Evolutionary conservation across 345 rosid species (phyloP), one percentile per base, ranked within the genome.

Genomic region (Litchi chinensis): DNA sequence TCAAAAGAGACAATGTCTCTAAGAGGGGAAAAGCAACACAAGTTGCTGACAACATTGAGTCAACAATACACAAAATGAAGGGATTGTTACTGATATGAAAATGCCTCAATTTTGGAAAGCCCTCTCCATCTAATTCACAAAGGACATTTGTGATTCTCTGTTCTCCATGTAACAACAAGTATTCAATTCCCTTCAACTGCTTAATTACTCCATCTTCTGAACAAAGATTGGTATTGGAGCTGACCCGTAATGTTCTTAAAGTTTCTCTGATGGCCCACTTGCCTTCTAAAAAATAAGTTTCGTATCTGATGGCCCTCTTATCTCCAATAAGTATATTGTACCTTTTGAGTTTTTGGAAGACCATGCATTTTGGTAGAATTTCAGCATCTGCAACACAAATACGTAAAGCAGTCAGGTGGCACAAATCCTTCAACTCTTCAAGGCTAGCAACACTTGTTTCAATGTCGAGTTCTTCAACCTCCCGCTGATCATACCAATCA

Each of bases 61-160:
- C 9, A 2, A 79, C 1, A 0, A 82, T 28, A 2, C 37, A 74
- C 0, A 32, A 10, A 16, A 74, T 0, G 0, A 64, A 26, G 0
- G 71, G 44, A 54, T 28, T 54, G 4, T 18, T 37, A 48, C n/a
- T 24, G 6, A 77, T 15, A 0, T 11, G 67, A 26, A 82, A 57
- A 24, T 74, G 57, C 50, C 68, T 77, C 40, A 82, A 32, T 3
- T 73, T 21, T 3, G 3, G 71, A 57, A 79, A 79, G 3, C 81
- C 67, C 43, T 74, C 56, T 5, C 6, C 0, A 5, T 52, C 10
- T 5, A 77, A 22, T 0, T 72, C 57, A 12, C n/a, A 32, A 41
- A 80, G n/a, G 6, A 32, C 5, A 0, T 54, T 16, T n/a, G 16
- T 11, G 5, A 65, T 22, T 8, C 78, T 71, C 19, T 71, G 26